Conservation (phyloP, 345 rosid species). For the Clausena lansium region DNA sequence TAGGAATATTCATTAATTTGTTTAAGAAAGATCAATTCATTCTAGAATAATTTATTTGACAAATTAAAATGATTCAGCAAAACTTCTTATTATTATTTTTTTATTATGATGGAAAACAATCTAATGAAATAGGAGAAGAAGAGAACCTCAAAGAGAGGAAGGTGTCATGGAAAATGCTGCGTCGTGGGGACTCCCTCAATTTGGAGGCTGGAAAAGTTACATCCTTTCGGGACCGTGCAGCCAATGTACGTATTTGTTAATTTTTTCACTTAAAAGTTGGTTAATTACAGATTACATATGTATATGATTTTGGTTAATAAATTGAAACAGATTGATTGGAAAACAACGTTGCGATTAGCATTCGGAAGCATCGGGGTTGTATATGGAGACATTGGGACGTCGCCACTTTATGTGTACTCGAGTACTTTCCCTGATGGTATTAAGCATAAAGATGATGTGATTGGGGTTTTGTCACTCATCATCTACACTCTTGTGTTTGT, state of each 20-base stretch:
- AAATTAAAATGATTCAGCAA: too few relatives aligned
- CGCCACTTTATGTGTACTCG: slow-evolving; percentile 63
- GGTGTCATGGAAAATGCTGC: slow-evolving; percentile 69
- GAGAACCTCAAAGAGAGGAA: slow-evolving; percentile 37
- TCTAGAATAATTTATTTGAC: too few relatives aligned
- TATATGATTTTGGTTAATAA: too few relatives aligned
- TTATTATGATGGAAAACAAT: too few relatives aligned
- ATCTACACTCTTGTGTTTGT: slow-evolving; percentile 56
- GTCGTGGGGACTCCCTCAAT: slow-evolving; percentile 63
- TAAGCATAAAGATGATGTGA: slow-evolving; percentile 37
- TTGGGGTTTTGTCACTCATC: slow-evolving; percentile 68
- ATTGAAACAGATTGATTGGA: slow-evolving; percentile 39
- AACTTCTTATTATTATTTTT: too few relatives aligned
- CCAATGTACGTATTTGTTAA: too few relatives aligned
- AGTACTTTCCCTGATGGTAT: slow-evolving; percentile 59
- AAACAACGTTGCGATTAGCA: slow-evolving; percentile 52
- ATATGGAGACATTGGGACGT: slow-evolving; percentile 79
- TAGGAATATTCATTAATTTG: too few relatives aligned
- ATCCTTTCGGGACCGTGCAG: too few relatives aligned
- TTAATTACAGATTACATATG: too few relatives aligned
- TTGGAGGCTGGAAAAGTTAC: slow-evolving; percentile 54
- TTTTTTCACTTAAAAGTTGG: too few relatives aligned
- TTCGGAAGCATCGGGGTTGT: slow-evolving; percentile 73
- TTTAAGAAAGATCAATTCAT: too few relatives aligned
- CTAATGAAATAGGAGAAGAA: slow-evolving; percentile 5